Evolutionary conservation across 805 yeast species (phyloP), one percentile per base, ranked within the genome.

Genomic region (Candida peoriensis): DNA sequence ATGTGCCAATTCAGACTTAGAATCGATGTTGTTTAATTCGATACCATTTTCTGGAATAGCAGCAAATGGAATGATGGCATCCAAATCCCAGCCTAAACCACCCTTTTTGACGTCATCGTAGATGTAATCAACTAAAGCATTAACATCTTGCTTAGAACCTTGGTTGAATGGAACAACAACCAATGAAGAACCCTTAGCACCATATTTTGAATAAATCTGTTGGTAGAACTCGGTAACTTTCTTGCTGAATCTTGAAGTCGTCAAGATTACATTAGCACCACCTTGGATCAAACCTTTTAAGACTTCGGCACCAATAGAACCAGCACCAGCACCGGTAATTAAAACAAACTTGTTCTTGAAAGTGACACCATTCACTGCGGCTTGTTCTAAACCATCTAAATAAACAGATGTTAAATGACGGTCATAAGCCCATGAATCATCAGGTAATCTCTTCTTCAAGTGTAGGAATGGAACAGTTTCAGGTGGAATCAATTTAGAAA

Each of bases 41-140:
- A 87, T 85, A 59, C 99, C 99, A 60, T 87, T 87, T 71, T 93
- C 99, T 50, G 99, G 97, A 54, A 93, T 90, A 42, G 99, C 99
- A 48, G 97, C 99, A 58, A 93, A 93, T 55, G 99, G 99, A 61
- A 93, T 78, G 46, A 93, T 76, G 48, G 78, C 94, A 68, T 93
- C 99, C 58, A 93, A 74, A 61, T 93, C 98, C 97, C 97, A 90
- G 38, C 94, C 96, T 51, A 90, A 76, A 66, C 96, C 96, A 50
- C 89, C 93, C 58, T 81, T 74, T 74, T 82, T 78, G 37, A 71
- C 76, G 46, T 76, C 86, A 53, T 79, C 81, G 61, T 90, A 93
- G 58, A 93, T 87, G 72, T 76, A 93, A 38, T 79, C 73, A 39
- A 89, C 72, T 46, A 93, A 76, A 33, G 89, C 82, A 51, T 84